Conservation (phyloP, 768 basidiomycete genomes). For the Hemileccinum impolitum region DNA sequence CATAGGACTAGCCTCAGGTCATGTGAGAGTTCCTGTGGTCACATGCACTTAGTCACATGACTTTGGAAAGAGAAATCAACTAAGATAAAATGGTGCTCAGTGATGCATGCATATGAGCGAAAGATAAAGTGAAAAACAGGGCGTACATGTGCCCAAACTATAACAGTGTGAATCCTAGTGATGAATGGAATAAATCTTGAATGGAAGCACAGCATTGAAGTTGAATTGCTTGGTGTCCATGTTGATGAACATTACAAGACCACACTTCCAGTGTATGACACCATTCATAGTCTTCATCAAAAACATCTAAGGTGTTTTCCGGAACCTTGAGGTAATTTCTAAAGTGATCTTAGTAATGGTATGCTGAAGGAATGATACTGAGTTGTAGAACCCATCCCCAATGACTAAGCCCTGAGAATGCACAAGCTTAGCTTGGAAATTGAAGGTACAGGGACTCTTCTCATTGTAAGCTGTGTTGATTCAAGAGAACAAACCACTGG, state of each 20-base stretch:
- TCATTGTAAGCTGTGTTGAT: slow-evolving; percentile 26
- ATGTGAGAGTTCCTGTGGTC: too few relatives aligned
- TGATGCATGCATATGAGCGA: too few relatives aligned
- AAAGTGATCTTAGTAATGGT: slow-evolving; percentile 23
- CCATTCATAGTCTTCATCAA: slow-evolving; percentile 31
- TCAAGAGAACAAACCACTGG: too few relatives aligned
- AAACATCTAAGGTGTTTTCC: slow-evolving; percentile 25
- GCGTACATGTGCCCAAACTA: too few relatives aligned
- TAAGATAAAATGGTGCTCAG: too few relatives aligned
- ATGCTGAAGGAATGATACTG: slow-evolving; percentile 17
- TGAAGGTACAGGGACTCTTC: slow-evolving; percentile 17
- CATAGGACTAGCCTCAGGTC: too few relatives aligned
- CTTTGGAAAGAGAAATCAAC: too few relatives aligned
- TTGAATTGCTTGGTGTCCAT: slow-evolving; percentile 29
- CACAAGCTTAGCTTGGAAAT: slow-evolving; percentile 21
- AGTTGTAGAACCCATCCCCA: slow-evolving; percentile 19
- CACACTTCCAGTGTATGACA: slow-evolving; percentile 30
- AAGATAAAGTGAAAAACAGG: too few relatives aligned
- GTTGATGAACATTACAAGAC: slow-evolving; percentile 29
- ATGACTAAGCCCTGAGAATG: slow-evolving; percentile 14
- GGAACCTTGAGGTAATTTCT: slow-evolving; percentile 23
- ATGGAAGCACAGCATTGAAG: slow-evolving; percentile 31
- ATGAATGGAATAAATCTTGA: slow-evolving; percentile 28
- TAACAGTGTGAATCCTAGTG: slow-evolving; percentile 29
- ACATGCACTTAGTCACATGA: too few relatives aligned